phyloP scores from a whole-genome alignment of 495 filamentous ascomycete genomes.

The Penicillium desertorum region DNA sequence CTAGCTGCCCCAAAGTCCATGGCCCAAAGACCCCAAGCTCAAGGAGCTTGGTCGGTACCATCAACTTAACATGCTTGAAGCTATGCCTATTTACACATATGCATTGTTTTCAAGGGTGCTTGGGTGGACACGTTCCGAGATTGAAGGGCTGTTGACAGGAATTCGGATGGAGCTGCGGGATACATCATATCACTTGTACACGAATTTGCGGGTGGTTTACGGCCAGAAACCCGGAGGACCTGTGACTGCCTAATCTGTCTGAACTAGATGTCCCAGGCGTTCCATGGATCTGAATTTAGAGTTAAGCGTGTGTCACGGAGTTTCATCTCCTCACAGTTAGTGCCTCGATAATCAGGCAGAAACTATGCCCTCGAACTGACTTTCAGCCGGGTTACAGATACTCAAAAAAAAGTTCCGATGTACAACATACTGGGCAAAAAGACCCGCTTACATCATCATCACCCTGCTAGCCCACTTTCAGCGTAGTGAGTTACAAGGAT shows the following conservation, averaged over 20 bases:
- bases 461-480: no score
- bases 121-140: slow-evolving; percentile 52
- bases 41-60: slow-evolving; percentile 52
- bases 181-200: slow-evolving; percentile 47
- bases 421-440: no score
- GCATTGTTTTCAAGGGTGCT: slow-evolving; percentile 56
- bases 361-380: not conserved
- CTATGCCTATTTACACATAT: slow-evolving; percentile 49
- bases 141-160: slow-evolving; percentile 53
- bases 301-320: not conserved
- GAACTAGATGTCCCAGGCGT: not conserved
- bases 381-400: no score
- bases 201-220: slow-evolving; percentile 38
- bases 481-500: not conserved
- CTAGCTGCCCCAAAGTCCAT: slow-evolving; percentile 49
- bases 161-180: slow-evolving; percentile 55
- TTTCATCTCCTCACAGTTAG: not conserved
- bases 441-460: no score
- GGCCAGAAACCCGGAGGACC: slow-evolving; percentile 37
- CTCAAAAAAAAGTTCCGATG: no score
- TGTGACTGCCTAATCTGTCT: not conserved
- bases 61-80: slow-evolving; percentile 49
- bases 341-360: not conserved
- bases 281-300: slow-evolving; percentile 1
- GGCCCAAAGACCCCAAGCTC: slow-evolving; percentile 53